These are phyloP conservation scores for Trichoderma aggressivum DNA, from an alignment of 2,329 filamentous ascomycete species.

Conservation along the genomic window DNA sequence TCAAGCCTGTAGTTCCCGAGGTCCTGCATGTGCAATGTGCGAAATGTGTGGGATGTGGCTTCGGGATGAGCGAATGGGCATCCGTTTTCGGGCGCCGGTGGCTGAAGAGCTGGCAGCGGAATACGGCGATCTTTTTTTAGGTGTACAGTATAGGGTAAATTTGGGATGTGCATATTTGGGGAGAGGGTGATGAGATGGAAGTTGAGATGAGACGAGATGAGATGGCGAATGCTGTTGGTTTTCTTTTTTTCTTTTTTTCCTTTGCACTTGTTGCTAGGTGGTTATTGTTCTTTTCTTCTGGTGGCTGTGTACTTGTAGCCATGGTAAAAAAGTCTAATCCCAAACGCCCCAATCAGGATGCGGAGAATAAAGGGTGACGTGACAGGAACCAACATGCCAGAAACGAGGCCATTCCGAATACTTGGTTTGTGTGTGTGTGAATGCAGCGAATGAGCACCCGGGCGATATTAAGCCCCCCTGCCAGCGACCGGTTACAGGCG, in stretches of 20 bases:
- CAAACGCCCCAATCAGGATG: not conserved
- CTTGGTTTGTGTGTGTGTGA: not conserved
- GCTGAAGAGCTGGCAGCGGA: not conserved
- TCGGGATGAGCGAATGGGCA: constrained; percentile 2
- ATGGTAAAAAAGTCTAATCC: not conserved
- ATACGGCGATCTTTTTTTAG: not conserved
- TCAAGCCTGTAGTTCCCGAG: constrained; percentile 28
- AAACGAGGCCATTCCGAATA: not conserved
- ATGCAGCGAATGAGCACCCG: not conserved
- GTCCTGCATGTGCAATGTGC: constrained; percentile 18
- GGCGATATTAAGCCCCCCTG: not conserved
- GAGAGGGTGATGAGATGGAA: not conserved
- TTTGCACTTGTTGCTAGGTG: not conserved
- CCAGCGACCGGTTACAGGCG: not conserved
- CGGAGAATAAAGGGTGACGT: not conserved
- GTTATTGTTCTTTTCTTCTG: not conserved
- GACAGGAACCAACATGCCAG: not conserved
- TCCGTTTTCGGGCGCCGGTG: not conserved
- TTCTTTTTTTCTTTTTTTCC: not conserved
- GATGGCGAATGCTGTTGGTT: not conserved
- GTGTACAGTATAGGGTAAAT: not conserved
- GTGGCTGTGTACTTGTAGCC: not conserved
- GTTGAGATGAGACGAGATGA: not conserved
- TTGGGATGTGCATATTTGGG: not conserved
- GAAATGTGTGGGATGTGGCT: not conserved